Percentiles rank a stretch among this genome's conserved stretches.
These are phyloP conservation scores for Phytophthora pisi DNA, from an alignment of 352 stramenopile species.

Conservation along the genomic window DNA sequence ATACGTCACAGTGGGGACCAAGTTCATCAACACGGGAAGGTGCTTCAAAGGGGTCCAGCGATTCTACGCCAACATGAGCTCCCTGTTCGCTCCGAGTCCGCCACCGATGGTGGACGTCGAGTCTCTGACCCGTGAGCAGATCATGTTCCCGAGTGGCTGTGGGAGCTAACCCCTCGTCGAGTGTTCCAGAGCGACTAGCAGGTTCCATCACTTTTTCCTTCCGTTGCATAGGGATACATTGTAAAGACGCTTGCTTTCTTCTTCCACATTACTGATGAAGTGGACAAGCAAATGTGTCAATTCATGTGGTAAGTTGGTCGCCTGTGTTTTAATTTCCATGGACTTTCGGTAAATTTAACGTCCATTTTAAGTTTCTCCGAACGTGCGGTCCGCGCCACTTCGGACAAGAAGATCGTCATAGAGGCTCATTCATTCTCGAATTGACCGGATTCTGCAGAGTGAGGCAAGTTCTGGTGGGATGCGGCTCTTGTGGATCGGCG, in stretches of 20 bases:
- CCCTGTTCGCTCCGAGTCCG: neutral
- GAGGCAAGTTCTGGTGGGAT: neutral
- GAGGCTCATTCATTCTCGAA: neutral
- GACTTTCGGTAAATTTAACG: neutral
- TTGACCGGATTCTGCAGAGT: neutral
- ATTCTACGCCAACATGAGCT: constrained; percentile 4
- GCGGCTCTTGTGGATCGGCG: neutral
- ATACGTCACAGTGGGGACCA: neutral
- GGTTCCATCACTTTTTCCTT: neutral
- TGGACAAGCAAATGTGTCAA: too few species aligned
- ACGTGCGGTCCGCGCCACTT: neutral
- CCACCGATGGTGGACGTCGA: neutral
- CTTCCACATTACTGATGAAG: too few species aligned
- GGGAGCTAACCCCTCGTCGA: constrained; percentile 4
- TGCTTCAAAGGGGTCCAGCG: constrained; percentile 3
- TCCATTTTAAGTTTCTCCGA: neutral
- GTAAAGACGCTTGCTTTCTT: too few species aligned
- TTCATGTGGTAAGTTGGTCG: too few species aligned
- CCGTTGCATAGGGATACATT: neutral
- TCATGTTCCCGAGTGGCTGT: constrained; percentile 19
- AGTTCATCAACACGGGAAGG: constrained; percentile 12
- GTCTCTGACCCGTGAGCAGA: constrained; percentile 9
- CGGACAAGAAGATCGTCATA: neutral
- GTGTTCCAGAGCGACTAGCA: constrained; percentile 6
- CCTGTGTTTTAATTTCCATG: neutral